These are phyloP conservation scores for Cryptosporidium meleagridis DNA, from an alignment of 169 alveolate genomes.

Conservation along the genomic window DNA sequence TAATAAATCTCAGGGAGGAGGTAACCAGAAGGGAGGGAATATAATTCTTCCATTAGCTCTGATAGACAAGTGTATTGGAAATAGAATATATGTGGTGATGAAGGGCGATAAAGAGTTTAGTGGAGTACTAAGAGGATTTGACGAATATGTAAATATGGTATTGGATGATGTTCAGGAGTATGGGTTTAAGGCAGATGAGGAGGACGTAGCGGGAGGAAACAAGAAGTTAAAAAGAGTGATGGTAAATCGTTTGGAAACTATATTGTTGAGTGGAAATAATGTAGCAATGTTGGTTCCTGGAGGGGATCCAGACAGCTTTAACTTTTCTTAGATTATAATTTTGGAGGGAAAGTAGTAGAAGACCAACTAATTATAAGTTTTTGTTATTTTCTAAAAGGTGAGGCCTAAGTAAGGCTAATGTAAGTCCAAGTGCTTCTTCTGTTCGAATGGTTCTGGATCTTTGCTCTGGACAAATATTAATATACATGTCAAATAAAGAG, in stretches of 20 bases:
- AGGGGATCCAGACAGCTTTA: constrained; percentile 81
- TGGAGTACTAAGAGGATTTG: constrained; percentile 93
- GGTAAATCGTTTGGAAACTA: constrained; percentile 84
- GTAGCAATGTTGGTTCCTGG: constrained; percentile 89
- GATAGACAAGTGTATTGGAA: constrained; percentile 94
- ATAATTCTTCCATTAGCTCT: constrained; percentile 91
- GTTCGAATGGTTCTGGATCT: constrained; percentile 95
- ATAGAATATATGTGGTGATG: constrained; percentile 91
- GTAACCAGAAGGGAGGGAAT: constrained; percentile 77
- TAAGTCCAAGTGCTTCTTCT: constrained; percentile 94
- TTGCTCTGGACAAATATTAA: constrained; percentile 92
- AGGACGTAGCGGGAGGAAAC: constrained; percentile 77
- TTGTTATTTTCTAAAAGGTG: constrained; percentile 64
- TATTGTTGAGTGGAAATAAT: constrained; percentile 85
- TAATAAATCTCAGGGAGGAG: constrained; percentile 23
- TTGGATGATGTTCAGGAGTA: constrained; percentile 89
- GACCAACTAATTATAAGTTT: neutral
- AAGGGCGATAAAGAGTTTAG: constrained; percentile 86
- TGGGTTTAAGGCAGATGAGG: constrained; percentile 76
- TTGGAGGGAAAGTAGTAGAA: neutral
- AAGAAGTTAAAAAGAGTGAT: constrained; percentile 65
- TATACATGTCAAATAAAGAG: constrained; percentile 85
- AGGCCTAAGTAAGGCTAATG: constrained; percentile 80
- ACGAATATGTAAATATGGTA: constrained; percentile 95
- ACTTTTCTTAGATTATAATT: constrained; percentile 23